Evolutionary conservation across 257 asterid genomes (phyloP), one percentile per base, ranked within the genome.

Genomic region (Sherardia arvensis): DNA sequence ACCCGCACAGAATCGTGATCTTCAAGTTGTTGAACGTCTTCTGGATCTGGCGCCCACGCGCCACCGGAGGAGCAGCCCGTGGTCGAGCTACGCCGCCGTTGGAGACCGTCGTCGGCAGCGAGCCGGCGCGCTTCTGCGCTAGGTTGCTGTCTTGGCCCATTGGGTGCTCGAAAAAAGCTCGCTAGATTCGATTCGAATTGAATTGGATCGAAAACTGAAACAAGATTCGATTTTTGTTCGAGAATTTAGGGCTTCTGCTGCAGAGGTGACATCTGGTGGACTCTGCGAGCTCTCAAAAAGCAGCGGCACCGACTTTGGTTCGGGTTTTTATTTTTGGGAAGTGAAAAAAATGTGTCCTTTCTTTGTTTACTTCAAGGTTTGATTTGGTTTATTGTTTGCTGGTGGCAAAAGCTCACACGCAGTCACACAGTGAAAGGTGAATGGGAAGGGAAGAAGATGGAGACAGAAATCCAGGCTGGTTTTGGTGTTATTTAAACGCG

Each of bases 1-100:
- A 81, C 71, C 96, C 95, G 66, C 97, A 90, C 53, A 90, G 81
- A 23, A 90, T 49, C 0, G 97, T 90, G 74, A 90, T 85, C 79
- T 87, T 90, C 43, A 90, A 51, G 38, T 81, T 87, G 87, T 85
- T 90, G 73, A 84, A 85, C 1, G 93, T 85, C 43, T 79, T 86
- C 21, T 81, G 80, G 73, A 87, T 84, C 90, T 90, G 95, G 51
- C 87, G 70, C 29, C 94, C 84, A 15, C 91, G 87, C 21, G 94
- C 83, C 71, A 78, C 62, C 56, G 67, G 23, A 4, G 91, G 61
- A n/a, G 78, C 71, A 36, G 76, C 56, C 5, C 83, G 83, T 47
- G 80, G 76, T 4, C 87, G 77, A 0, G 58, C 83, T 17, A 69
- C 84, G 7, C 88, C 89, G 68, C 74, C 81, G 61, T 66, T 75